Conservation (phyloP, 176 grass and related monocot genomes). For the Elaeis guineensis region DNA sequence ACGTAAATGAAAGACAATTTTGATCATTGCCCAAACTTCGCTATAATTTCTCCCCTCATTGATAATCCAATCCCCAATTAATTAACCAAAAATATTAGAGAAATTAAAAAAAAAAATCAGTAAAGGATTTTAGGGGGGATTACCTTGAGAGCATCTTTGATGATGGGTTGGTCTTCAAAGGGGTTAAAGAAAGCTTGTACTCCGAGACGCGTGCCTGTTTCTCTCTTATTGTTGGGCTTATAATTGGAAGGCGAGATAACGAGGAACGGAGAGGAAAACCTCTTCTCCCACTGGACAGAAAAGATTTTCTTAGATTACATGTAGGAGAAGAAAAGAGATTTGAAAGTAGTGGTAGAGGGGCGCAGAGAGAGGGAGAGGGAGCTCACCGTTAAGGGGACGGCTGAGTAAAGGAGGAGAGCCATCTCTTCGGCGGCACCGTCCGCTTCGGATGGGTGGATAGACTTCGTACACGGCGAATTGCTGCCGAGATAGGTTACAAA, state of each 20-base stretch:
- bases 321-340: not conserved
- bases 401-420: conserved; percentile 25
- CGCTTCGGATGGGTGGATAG: no score
- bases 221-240: not conserved
- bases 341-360: not conserved
- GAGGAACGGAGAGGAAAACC: not conserved
- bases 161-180: conserved; percentile 61
- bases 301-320: not conserved
- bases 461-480: no score
- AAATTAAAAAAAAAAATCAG: not conserved
- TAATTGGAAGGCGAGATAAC: not conserved
- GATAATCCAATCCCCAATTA: not conserved
- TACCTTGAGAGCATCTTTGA: conserved; percentile 81
- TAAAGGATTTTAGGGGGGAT: not conserved
- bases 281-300: conserved; percentile 16
- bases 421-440: conserved; percentile 5
- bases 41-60: not conserved
- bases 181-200: conserved; percentile 61
- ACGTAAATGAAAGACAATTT: not conserved
- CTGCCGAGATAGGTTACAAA: no score
- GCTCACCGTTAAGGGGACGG: conserved; percentile 8
- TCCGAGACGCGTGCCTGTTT: not conserved
- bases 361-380: not conserved
- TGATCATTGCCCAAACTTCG: not conserved
- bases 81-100: not conserved